Conservation (phyloP, 2,329 filamentous ascomycete species). For the Epichloe typhina region DNA sequence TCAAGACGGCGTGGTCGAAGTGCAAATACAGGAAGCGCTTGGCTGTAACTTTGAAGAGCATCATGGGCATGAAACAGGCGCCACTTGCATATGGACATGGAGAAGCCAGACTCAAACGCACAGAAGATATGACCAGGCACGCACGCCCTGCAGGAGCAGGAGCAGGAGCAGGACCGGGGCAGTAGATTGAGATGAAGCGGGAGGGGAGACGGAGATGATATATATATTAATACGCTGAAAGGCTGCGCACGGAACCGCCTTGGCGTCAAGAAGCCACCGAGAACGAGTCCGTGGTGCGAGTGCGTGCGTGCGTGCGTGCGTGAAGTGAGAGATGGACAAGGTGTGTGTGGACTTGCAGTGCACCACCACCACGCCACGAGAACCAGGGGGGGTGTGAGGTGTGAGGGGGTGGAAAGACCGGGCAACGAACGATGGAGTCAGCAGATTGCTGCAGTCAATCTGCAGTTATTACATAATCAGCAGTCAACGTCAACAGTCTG, state of each 20-base stretch:
- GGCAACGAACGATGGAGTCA: not conserved
- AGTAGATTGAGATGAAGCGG: no score
- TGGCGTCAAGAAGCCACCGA: not conserved
- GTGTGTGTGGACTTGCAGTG: not conserved
- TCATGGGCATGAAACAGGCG: not conserved
- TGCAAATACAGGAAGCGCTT: not conserved
- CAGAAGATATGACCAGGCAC: constrained; percentile 1
- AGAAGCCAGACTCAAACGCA: not conserved
- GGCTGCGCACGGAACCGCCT: not conserved
- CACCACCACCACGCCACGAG: not conserved
- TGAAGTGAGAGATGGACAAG: not conserved
- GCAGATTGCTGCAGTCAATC: no score
- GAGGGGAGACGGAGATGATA: constrained; percentile 5
- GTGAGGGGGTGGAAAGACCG: not conserved
- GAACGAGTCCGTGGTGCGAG: not conserved
- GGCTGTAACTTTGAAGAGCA: not conserved
- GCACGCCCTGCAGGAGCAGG: no score
- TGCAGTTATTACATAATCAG: no score
- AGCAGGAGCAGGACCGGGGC: constrained; percentile 1
- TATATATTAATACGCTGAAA: not conserved
- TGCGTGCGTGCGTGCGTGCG: not conserved
- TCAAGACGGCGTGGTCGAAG: not conserved
- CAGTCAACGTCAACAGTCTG: not conserved
- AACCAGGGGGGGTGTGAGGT: not conserved
- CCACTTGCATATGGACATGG: not conserved